Percentiles rank a stretch among this genome's conserved stretches.
Evolutionary conservation across 306 rosid genomes (phyloP).

Genomic region (Cajanus cajan): DNA sequence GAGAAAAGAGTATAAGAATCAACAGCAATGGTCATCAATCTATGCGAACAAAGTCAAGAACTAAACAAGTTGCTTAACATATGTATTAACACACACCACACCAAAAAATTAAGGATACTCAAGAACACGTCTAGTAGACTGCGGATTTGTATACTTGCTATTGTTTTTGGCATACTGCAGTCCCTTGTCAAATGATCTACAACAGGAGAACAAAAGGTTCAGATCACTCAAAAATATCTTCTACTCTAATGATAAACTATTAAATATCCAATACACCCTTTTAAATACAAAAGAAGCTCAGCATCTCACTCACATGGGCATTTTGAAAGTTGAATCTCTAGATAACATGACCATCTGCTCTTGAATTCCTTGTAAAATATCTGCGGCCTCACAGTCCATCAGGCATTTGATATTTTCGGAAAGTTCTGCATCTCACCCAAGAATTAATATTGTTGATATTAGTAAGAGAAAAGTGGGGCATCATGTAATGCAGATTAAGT

Average conservation of each 20-base stretch:
- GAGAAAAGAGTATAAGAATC: neutral
- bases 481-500: slow-evolving; percentile 6
- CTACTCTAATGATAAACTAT: neutral
- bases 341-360: slow-evolving; percentile 70
- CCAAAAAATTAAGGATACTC: slow-evolving; percentile 71
- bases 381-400: slow-evolving; percentile 84
- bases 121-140: slow-evolving; percentile 53
- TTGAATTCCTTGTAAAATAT: slow-evolving; percentile 66
- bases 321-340: slow-evolving; percentile 70
- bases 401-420: slow-evolving; percentile 70
- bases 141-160: slow-evolving; percentile 45
- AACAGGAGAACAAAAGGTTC: slow-evolving; percentile 22
- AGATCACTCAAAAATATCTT: slow-evolving; percentile 9
- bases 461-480: neutral
- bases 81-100: neutral
- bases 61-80: neutral
- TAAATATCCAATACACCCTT: slow-evolving; percentile 13
- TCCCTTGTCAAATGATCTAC: slow-evolving; percentile 78
- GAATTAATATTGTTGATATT: slow-evolving; percentile 8
- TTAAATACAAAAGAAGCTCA: slow-evolving; percentile 3
- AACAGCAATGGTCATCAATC: neutral
- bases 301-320: slow-evolving; percentile 56
- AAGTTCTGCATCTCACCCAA: slow-evolving; percentile 54
- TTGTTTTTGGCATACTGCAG: slow-evolving; percentile 68
- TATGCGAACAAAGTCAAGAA: neutral